These are phyloP conservation scores for Eimeria mitis DNA, from an alignment of 169 alveolate species.

Conservation along the genomic window DNA sequence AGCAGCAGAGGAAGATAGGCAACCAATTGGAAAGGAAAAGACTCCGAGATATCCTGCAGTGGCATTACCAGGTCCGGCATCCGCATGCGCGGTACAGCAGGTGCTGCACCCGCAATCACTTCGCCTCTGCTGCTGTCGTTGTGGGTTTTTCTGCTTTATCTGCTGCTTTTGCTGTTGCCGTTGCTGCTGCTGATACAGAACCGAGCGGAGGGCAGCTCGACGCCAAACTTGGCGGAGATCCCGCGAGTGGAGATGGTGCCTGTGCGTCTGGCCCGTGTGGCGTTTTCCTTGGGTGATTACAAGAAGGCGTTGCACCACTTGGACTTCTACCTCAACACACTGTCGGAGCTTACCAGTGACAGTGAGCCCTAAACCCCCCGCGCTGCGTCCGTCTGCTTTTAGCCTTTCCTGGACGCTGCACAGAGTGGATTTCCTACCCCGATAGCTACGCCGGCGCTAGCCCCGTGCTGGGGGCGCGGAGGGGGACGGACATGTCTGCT, in stretches of 20 bases:
- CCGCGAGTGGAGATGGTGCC: constrained; percentile 70
- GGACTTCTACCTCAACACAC: constrained; percentile 76
- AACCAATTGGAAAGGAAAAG: constrained; percentile 76
- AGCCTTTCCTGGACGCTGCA: background rate
- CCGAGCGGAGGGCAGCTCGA: constrained; percentile 51
- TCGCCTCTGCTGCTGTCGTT: background rate
- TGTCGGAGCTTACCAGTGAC: constrained; percentile 78
- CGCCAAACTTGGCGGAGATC: constrained; percentile 66
- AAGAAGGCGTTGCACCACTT: constrained; percentile 78
- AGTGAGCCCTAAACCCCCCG: constrained; percentile 32
- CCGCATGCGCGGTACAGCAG: background rate
- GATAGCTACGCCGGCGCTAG: background rate
- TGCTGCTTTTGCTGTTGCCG: background rate
- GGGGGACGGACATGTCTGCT: background rate
- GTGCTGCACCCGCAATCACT: background rate
- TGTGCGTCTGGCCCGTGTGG: constrained; percentile 76
- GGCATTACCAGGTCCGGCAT: constrained; percentile 68
- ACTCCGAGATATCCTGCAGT: constrained; percentile 64
- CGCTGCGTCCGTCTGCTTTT: background rate
- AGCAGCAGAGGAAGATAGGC: constrained; percentile 80
- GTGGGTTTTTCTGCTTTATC: background rate
- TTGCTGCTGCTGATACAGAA: constrained; percentile 48
- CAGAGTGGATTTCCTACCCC: background rate
- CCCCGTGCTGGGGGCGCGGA: background rate
- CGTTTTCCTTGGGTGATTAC: constrained; percentile 68